Evolutionary conservation across 23 red algal species (phyloP), one percentile per base, ranked within the genome.

Genomic region (Agarophyton chilense): DNA sequence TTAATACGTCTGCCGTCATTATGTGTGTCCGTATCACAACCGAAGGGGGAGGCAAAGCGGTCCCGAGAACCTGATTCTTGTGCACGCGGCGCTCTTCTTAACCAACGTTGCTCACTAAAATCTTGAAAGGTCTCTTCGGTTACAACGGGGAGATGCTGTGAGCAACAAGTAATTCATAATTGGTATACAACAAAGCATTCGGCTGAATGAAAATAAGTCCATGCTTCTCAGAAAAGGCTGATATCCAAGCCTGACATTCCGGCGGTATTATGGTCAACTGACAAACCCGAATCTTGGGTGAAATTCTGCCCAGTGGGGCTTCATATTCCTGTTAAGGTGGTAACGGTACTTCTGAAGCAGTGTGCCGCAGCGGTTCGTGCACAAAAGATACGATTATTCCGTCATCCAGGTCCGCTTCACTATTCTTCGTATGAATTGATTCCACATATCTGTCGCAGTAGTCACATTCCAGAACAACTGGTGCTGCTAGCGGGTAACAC

Each of bases 371-470:
- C 19, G 77, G 29, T 14, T 61, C 60, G 4, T 21, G 43, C 10
- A 57, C 54, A 24, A 60, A 60, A 6, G 77, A 50, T 26, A 81
- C 29, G 13, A 19, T 36, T 18, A 10, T 24, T 1, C 77, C 49
- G 44, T 42, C 28, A 33, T 57, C 45, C 4, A 81, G 41, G 10
- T 29, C 22, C 2, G 24, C 47, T 57, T 25, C 36, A 42, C 74
- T 33, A 4, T 34, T 29, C 38, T 36, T 22, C 21, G 77, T 8
- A 38, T 10, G 49, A 17, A 56, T 38, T 11, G 77, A 47, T 29
- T 81, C 55, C 3, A 81, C n/a, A 38, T 36, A 81, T n/a, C 31
- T 47, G 36, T 81, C 77, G 33, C 77, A 63, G 14, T 61, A 81
- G n/a, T 81, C 6, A 28, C 45, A 47, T 60, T 50, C 77, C 6